Evolutionary conservation across 352 stramenopile genomes (phyloP).

Genomic region (Pythium dissotocum): DNA sequence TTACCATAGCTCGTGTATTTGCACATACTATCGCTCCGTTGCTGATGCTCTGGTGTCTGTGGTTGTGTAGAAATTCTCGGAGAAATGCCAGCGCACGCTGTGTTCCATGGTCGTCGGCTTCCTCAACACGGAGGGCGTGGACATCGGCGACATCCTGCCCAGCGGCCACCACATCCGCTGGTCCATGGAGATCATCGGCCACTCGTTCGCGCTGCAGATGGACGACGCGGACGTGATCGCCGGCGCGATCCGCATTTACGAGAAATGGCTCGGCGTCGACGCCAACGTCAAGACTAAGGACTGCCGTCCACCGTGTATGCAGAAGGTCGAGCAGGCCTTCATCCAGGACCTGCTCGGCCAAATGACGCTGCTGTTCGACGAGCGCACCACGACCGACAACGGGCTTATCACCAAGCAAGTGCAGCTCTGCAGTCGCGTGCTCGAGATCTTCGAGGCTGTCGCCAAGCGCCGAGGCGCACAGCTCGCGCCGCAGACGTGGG

Average conservation of each 20-base stretch:
- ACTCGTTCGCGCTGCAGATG: constrained; percentile 85
- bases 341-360: constrained; percentile 87
- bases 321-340: constrained; percentile 82
- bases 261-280: constrained; percentile 78
- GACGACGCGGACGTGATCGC: constrained; percentile 82
- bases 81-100: constrained; percentile 84
- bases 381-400: constrained; percentile 46
- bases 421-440: constrained; percentile 65
- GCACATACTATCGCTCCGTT: background rate
- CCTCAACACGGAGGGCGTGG: constrained; percentile 54
- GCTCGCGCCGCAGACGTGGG: constrained; percentile 78
- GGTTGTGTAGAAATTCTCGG: constrained; percentile 73
- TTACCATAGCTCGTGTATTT: background rate
- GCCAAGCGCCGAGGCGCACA: constrained; percentile 61
- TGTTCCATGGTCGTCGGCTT: constrained; percentile 81
- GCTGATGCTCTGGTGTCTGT: background rate
- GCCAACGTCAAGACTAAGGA: constrained; percentile 48
- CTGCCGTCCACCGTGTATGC: constrained; percentile 67
- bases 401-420: constrained; percentile 68
- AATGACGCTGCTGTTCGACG: constrained; percentile 88
- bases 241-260: constrained; percentile 79
- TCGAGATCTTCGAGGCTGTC: constrained; percentile 79
- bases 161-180: constrained; percentile 81
- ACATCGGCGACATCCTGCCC: constrained; percentile 54
- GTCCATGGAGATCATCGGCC: constrained; percentile 85